Evolutionary conservation across 148 eudicot genomes (phyloP).

Genomic region (Nepenthes mirabilis): DNA sequence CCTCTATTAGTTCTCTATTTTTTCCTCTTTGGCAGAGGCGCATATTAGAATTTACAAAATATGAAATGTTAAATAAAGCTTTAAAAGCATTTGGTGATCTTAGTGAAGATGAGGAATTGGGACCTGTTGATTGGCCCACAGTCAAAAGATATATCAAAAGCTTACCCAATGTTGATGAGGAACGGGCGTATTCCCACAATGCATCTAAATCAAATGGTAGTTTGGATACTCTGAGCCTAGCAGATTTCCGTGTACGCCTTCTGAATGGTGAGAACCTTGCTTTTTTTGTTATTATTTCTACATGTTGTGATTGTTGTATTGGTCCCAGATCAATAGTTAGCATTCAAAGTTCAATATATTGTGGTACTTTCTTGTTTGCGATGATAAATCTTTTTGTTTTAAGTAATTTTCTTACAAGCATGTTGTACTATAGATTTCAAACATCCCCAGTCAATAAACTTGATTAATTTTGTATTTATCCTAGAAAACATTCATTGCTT

Average conservation of each 20-base stretch:
- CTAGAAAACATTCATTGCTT: no score
- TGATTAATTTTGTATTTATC: no score
- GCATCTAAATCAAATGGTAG: constrained; percentile 29
- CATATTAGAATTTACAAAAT: constrained; percentile 72
- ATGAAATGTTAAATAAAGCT: constrained; percentile 83
- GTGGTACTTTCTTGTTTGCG: no score
- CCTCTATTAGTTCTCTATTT: neutral
- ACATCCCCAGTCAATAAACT: neutral
- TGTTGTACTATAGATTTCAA: no score
- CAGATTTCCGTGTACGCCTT: constrained; percentile 75
- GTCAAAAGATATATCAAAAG: constrained; percentile 65
- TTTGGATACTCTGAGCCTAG: constrained; percentile 43
- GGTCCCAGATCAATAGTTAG: no score
- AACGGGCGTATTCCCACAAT: constrained; percentile 55
- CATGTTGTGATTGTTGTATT: neutral
- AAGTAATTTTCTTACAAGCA: no score
- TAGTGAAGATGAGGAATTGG: constrained; percentile 92
- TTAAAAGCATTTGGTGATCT: constrained; percentile 80
- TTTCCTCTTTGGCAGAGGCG: constrained; percentile 76
- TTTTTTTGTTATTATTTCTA: neutral
- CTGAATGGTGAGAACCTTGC: constrained; percentile 45
- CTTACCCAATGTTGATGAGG: constrained; percentile 58
- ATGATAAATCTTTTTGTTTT: no score
- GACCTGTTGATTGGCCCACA: constrained; percentile 93
- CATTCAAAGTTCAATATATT: no score